Evolutionary conservation across 805 yeast species (phyloP), one percentile per base, ranked within the genome.

Genomic region (Barnettozyma populi): DNA sequence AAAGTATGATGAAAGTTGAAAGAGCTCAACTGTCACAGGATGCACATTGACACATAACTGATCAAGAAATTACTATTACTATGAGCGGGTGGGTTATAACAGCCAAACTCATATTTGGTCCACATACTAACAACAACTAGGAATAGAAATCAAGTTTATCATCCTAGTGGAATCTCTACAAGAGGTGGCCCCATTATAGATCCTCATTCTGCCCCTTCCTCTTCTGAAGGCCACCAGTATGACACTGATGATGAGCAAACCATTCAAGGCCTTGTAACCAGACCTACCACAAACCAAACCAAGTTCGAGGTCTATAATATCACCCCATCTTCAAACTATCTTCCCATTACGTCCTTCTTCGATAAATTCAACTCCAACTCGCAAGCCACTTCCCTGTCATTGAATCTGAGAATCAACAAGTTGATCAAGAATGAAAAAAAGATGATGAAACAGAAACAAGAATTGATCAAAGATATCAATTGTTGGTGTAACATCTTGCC

Each of bases 401-500:
- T 73, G n/a, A 59, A 65, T 37, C 62, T 53, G 44, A 65, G 64
- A 43, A 43, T 73, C 31, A 53, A 59, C 31, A 73, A 67, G 50
- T 53, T 73, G 41, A 64, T 74, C 44, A 71, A 67, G 52, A 47
- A 58, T 8, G 73, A 75, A 52, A 67, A 66, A 45, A 75, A 67
- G 45, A 57, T 63, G 5, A 55, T 69, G 44, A 59, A 54, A 34
- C 62, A 67, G 41, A 68, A 72, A 47, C 62, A 57, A 11, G 74
- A 69, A 13, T 63, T 76, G 41, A 52, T 69, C 7, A 66, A 61
- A 31, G 76, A 76, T 18, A 54, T 77, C 14, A 56, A 59, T 2
- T 59, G 59, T 4, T 78, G 83, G 83, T 60, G 68, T 27, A 57
- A 62, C 31, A 54, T 61, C 4, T 51, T 76, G 27, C 72, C 71